phyloP scores from a whole-genome alignment of 2,329 filamentous ascomycete species.

The Penicillium vulpinum region DNA sequence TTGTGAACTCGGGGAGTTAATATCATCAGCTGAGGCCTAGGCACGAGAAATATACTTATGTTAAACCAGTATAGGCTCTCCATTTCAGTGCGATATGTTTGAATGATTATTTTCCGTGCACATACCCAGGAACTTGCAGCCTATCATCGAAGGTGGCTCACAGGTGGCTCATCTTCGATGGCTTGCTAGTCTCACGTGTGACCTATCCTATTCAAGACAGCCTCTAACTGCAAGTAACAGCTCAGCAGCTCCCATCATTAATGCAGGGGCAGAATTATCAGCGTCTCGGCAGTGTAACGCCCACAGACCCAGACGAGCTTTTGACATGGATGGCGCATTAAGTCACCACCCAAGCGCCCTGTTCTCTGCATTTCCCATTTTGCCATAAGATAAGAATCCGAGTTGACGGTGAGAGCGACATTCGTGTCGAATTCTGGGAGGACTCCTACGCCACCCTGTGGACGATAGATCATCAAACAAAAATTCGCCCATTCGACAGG shows the following conservation, averaged over 20 bases:
- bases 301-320: not conserved
- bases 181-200: not conserved
- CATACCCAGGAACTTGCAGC: not conserved
- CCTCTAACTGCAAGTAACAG: not conserved
- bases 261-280: conserved; percentile 7
- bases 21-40: conserved; percentile 2
- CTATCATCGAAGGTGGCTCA: not conserved
- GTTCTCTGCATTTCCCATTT: not conserved
- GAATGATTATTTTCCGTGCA: not conserved
- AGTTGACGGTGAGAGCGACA: not conserved
- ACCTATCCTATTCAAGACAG: not conserved
- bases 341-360: not conserved
- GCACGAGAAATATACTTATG: not conserved
- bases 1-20: not conserved
- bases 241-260: not conserved
- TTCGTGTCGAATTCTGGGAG: not conserved
- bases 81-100: not conserved
- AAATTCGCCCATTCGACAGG: not conserved
- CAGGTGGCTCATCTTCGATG: not conserved
- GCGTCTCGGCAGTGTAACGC: not conserved
- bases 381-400: too few relatives aligned
- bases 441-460: not conserved
- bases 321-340: not conserved
- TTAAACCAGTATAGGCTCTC: not conserved
- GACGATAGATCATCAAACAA: not conserved